Percentiles rank a stretch among this genome's conserved stretches.
These are phyloP conservation scores for Aspergillus candidus DNA, from an alignment of 2,329 filamentous ascomycete genomes.

Conservation along the genomic window DNA sequence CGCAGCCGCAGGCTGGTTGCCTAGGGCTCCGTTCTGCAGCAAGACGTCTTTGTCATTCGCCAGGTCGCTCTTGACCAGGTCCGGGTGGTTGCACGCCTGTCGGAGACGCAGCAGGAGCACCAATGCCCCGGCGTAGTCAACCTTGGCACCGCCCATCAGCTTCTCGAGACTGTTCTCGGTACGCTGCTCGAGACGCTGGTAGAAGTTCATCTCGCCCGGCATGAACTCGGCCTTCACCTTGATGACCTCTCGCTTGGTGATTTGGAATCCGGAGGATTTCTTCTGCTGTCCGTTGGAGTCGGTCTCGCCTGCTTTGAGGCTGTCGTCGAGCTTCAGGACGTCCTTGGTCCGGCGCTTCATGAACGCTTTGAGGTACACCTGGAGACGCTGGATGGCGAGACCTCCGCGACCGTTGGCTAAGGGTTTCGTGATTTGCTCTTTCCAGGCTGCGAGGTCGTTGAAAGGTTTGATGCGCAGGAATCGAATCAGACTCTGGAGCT, in stretches of 20 bases:
- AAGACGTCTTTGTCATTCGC: conserved; percentile 83
- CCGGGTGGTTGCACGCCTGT: conserved; percentile 92
- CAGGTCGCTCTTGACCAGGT: conserved; percentile 77
- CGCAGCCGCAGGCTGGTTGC: conserved; percentile 46
- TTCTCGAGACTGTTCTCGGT: conserved; percentile 80
- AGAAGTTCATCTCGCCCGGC: conserved; percentile 75
- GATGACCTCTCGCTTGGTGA: conserved; percentile 84
- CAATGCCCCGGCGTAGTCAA: conserved; percentile 90
- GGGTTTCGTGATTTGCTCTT: conserved; percentile 80
- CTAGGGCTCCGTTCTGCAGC: conserved; percentile 52
- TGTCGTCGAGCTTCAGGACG: conserved; percentile 82
- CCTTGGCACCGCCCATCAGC: conserved; percentile 74
- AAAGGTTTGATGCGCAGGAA: conserved; percentile 92
- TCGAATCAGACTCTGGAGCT: conserved; percentile 86
- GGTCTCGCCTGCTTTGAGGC: conserved; percentile 65
- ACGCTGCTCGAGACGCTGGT: conserved; percentile 72
- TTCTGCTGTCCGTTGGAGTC: conserved; percentile 45
- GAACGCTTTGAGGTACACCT: conserved; percentile 80
- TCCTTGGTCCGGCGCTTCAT: conserved; percentile 99
- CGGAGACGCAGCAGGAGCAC: conserved; percentile 84
- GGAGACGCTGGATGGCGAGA: conserved; percentile 78
- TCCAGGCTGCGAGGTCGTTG: conserved; percentile 79
- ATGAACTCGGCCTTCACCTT: conserved; percentile 73
- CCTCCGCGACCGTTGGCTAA: conserved; percentile 87
- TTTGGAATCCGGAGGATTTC: conserved; percentile 66